Evolutionary conservation across 176 grass and related monocot species (phyloP), one percentile per base, ranked within the genome.

Genomic region (Avena eriantha): DNA sequence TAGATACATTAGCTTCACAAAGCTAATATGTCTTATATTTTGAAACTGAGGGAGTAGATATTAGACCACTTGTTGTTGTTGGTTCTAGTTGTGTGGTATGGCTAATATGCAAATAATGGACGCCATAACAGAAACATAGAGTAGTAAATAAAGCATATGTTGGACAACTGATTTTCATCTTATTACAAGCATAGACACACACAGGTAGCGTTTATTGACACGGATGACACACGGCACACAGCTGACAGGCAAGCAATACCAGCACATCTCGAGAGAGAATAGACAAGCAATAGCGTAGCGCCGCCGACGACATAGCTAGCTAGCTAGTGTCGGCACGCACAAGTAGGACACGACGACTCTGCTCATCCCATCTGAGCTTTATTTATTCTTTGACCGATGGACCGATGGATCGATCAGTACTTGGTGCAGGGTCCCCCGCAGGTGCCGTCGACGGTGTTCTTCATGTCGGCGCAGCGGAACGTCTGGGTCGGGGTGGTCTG

Each of bases 391-490:
- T 3, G 63, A 17, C 26, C 26, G 8, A 41, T 41, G 36, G 61
- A 33, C 26, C 14, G 1, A 47, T 10, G 0, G 45, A 47, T 10
- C 8, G 14, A 17, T 67, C 64, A 67, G 64, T 67, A 67, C 31
- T 67, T 67, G 15, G 31, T 34, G 64, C 64, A 67, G 64, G 64
- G 64, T 67, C 64, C 64, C 15, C 64, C 64, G 64, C 64, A 67
- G 1, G 64, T 67, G 64, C 64, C 64, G 29, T 67, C 64, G 29
- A 67, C 64, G 64, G 64, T 67, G 64, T 67, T 67, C 64, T 67
- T 67, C 64, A 67, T 67, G 64, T 67, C 64, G 29, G 64, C 64
- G 64, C 64, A 67, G 0, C 64, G 64, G 29, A 17, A 67, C 14
- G 64, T 18, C 64, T 17, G 0, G 45, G 45, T 47, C 45, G 67